A percentile compares a stretch with the other conserved stretches of the same genome.
Evolutionary conservation across 805 yeast genomes (phyloP).

Genomic region (Tetrapisispora pingtungensis): DNA sequence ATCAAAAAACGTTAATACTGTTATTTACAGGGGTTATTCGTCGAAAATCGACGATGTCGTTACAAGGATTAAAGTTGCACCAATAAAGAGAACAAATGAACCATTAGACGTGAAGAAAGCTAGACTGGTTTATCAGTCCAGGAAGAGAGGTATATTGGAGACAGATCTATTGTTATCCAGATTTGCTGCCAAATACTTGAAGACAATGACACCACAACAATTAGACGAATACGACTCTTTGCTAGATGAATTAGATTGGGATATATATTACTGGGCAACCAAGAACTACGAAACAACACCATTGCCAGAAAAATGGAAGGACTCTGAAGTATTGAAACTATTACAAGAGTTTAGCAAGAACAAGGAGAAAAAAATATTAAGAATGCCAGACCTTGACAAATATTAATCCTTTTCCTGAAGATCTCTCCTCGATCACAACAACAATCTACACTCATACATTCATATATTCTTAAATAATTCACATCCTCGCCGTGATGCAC

Average conservation of each 20-base stretch:
- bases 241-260: constrained; percentile 97
- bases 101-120: constrained; percentile 66
- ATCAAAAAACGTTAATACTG: no score
- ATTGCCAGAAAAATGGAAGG: constrained; percentile 77
- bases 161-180: constrained; percentile 78
- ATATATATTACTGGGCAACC: constrained; percentile 96
- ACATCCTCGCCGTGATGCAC: no score
- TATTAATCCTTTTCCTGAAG: constrained; percentile 5
- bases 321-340: constrained; percentile 49
- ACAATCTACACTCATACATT: no score
- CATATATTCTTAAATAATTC: no score
- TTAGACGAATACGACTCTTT: constrained; percentile 77
- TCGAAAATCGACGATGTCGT: constrained; percentile 21
- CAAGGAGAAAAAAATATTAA: constrained; percentile 56
- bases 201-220: constrained; percentile 48
- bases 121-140: constrained; percentile 79
- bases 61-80: constrained; percentile 58
- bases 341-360: constrained; percentile 70
- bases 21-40: not conserved
- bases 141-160: constrained; percentile 93
- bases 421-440: no score
- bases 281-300: constrained; percentile 72
- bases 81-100: constrained; percentile 70
- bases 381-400: constrained; percentile 68
- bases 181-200: constrained; percentile 70